Evolutionary conservation across 331 rosid species (phyloP).

Genomic region (Cucumis variabilis): DNA sequence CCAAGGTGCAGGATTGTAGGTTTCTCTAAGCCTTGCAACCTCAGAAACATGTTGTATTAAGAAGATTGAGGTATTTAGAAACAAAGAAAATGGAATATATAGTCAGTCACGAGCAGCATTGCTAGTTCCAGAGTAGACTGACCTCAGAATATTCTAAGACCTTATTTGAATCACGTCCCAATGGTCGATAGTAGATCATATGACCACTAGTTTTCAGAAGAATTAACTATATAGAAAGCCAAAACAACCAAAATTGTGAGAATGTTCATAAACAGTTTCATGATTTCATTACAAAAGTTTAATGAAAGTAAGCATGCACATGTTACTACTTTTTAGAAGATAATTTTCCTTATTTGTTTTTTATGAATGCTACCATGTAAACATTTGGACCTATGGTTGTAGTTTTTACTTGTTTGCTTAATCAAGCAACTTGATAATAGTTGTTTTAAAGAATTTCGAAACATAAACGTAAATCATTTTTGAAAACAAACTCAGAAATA

Average conservation of each 20-base stretch:
- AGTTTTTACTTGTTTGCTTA: background rate
- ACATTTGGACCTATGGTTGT: background rate
- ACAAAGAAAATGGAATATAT: background rate
- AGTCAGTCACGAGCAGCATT: no score
- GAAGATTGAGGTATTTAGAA: background rate
- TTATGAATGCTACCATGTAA: background rate
- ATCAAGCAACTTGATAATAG: background rate
- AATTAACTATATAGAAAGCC: constrained; percentile 63
- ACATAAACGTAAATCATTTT: background rate
- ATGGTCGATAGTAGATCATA: constrained; percentile 71
- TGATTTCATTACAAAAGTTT: no score
- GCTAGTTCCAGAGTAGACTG: background rate
- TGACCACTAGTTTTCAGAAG: constrained; percentile 85
- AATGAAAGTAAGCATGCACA: background rate
- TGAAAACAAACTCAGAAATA: background rate
- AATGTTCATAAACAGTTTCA: background rate
- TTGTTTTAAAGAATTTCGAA: background rate
- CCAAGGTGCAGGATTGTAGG: constrained; percentile 95
- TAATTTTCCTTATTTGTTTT: background rate
- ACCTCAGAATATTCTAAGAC: constrained; percentile 89
- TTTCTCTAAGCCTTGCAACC: constrained; percentile 76
- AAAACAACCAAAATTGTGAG: background rate
- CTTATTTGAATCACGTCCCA: constrained; percentile 68
- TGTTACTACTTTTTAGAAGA: background rate
- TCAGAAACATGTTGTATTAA: constrained; percentile 63